Evolutionary conservation across 345 rosid species (phyloP).

Genomic region (Syzygium aqueum): DNA sequence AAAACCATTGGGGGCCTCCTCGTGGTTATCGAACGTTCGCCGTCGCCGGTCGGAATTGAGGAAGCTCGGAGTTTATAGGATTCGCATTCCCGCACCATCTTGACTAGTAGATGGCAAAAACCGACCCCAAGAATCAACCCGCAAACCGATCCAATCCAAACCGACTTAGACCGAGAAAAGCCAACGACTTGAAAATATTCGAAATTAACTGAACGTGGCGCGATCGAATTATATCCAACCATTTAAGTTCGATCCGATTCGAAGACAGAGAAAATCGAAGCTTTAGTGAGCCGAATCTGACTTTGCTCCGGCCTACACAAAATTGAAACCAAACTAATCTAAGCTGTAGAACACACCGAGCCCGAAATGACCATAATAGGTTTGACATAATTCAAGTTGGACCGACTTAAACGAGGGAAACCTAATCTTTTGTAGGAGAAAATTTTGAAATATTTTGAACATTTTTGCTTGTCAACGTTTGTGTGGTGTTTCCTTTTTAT

Average conservation of each 20-base stretch:
- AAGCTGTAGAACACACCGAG: background rate
- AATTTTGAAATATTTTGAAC: background rate
- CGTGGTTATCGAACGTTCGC: background rate
- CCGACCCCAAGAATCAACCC: background rate
- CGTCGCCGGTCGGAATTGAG: background rate
- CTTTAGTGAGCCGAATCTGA: accelerated
- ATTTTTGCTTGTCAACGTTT: background rate
- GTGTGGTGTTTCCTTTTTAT: background rate
- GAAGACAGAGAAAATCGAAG: accelerated
- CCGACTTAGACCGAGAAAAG: background rate
- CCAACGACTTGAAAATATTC: background rate
- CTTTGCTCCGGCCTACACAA: background rate
- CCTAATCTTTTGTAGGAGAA: background rate
- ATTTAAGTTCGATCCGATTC: background rate
- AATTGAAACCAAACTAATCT: background rate
- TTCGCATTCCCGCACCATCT: background rate
- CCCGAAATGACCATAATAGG: background rate
- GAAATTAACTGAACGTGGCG: no score
- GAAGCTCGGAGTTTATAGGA: background rate
- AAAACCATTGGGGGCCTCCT: background rate
- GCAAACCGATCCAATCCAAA: accelerated
- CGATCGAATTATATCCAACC: background rate
- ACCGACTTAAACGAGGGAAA: background rate
- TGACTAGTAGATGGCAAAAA: background rate
- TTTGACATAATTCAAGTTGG: background rate